Evolutionary conservation across 139 green algal genomes (phyloP), one percentile per base, ranked within the genome.

Genomic region (Picochlorum sp.): DNA sequence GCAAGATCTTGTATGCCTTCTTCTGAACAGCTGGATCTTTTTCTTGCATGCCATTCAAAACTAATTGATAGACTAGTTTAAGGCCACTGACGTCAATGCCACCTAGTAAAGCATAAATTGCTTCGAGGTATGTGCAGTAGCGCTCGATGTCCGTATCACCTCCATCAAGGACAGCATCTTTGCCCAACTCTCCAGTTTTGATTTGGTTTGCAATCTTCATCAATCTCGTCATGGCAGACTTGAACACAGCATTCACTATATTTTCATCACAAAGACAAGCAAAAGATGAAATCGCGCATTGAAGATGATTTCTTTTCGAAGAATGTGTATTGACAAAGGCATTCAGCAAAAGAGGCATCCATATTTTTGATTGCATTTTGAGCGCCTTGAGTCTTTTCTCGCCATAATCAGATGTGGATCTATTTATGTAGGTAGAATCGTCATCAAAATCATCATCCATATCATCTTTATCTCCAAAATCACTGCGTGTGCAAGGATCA

Each of bases 1-100:
- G 75, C 61, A 96, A 71, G 57, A 96, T 72, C 81, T 95, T 95
- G 87, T 98, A 98, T 18, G 73, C 75, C 63, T 88, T 88, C 78
- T 98, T 98, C 77, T 98, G 92, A 51, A 95, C 72, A 1, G 76
- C 70, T 7, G 82, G 63, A 30, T 92, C 86, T 47, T 66, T 68
- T 31, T 93, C 86, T 59, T 74, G 49, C 26, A 58, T 68, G 3
- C 72, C 69, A 2, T 77, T 80, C 61, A 65, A 67, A 26, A 68
- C 70, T 1, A 74, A 80, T 70, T 89, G 86, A 62, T 81, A 83
- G 31, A 97, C 81, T 34, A 82, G 71, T 18, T 66, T 61, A 21
- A 92, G 58, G 1, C 68, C 81, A 1, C 38, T 38, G 15, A 75
- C 76, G 9, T 87, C 68, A 49, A 97, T 71, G 15, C 90, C 90